Evolutionary conservation across 352 stramenopile genomes (phyloP), one percentile per base, ranked within the genome.

Genomic region (Pythium aristosporum): DNA sequence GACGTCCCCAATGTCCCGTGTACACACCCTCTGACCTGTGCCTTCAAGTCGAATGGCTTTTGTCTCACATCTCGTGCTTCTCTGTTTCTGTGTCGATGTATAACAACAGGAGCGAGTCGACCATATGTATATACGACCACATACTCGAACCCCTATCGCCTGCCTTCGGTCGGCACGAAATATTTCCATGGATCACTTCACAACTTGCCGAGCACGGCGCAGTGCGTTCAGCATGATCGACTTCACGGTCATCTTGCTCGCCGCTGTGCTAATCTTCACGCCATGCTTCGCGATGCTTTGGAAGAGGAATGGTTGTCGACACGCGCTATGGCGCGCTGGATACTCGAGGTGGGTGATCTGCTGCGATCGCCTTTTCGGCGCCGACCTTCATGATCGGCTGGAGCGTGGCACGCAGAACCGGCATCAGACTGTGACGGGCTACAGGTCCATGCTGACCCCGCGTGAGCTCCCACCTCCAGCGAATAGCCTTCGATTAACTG

Each of bases 181-280:
- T 10, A 25, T 49, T 23, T 13, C 16, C 18, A 49, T 49, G 41
- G 41, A 15, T 5, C 39, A 46, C 39, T 46, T 20, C 39, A 46
- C 1, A 46, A 46, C 13, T 46, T 13, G 16, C 13, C 39, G 13
- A 46, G 1, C 34, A 9, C 34, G 34, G 39, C 39, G 5, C 39
- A 20, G 12, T 46, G 39, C 39, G 39, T 39, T 46, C 39, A 46
- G 39, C 46, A 58, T 58, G 51, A 21, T 57, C 34, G 51, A 58
- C 51, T 36, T 48, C 20, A 32, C 47, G 25, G 34, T 58, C 5
- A 34, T 58, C 21, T 34, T n/a, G 12, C 34, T 58, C 16, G 34
- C 12, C 21, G 36, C n/a, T 8, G 36, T 58, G 34, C 37, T 58
- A 9, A 36, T 58, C 51, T 47, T 46, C 21, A 58, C 51, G 20